Evolutionary conservation across 2,329 filamentous ascomycete species (phyloP).

Genomic region (Chaetomium strumarium): DNA sequence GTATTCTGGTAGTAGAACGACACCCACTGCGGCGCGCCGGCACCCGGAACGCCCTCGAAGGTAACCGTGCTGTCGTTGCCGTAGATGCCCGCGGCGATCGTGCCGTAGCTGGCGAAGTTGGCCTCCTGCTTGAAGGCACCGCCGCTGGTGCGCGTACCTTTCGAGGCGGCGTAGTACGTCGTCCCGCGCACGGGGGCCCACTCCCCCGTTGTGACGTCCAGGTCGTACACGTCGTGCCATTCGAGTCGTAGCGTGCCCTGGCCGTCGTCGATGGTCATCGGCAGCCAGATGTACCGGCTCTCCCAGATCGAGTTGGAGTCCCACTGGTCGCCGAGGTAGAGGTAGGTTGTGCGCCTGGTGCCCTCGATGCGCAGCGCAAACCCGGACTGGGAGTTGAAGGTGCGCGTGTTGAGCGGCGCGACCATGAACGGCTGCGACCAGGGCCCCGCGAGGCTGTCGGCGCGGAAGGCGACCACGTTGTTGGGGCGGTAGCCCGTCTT

Average conservation of each 20-base stretch:
- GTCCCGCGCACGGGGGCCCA: constrained; percentile 41
- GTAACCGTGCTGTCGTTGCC: constrained; percentile 50
- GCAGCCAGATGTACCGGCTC: constrained; percentile 52
- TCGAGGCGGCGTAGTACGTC: constrained; percentile 37
- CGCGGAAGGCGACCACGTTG: constrained; percentile 51
- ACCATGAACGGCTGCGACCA: constrained; percentile 52
- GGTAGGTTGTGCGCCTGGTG: constrained; percentile 42
- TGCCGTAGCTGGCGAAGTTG: constrained; percentile 42
- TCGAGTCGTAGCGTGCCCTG: constrained; percentile 44
- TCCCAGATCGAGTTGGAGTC: constrained; percentile 52
- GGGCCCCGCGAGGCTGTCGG: constrained; percentile 43
- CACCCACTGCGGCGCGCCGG: constrained; percentile 49
- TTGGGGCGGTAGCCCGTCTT: constrained; percentile 55
- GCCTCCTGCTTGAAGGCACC: constrained; percentile 51
- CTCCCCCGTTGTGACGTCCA: constrained; percentile 47
- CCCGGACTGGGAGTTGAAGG: constrained; percentile 48
- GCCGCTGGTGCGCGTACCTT: constrained; percentile 39
- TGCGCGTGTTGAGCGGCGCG: constrained; percentile 44
- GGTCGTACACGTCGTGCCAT: constrained; percentile 53
- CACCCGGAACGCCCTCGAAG: constrained; percentile 43
- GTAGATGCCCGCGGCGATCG: constrained; percentile 47
- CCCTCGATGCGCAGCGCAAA: constrained; percentile 44
- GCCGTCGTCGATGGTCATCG: constrained; percentile 45
- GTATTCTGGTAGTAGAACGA: constrained; percentile 55
- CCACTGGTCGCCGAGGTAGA: constrained; percentile 50